These are phyloP conservation scores for Apophysomyces elegans DNA, from an alignment of 371 early-diverging fungal genomes.

Conservation along the genomic window DNA sequence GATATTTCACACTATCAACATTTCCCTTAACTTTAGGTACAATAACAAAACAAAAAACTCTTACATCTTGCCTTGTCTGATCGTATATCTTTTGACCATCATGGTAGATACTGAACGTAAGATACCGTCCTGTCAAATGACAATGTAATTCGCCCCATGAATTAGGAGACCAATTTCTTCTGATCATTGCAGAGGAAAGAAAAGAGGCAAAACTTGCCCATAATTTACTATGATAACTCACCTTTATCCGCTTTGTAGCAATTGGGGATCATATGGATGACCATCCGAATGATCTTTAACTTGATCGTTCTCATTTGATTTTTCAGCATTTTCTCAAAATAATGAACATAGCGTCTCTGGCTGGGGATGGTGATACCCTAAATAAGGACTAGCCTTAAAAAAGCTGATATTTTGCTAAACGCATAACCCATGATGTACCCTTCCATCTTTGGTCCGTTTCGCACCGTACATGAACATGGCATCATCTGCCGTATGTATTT, in stretches of 20 bases:
- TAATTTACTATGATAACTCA: neutral
- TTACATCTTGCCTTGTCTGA: constrained; percentile 21
- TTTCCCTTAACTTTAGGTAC: neutral
- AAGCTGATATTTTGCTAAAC: neutral
- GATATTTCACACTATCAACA: constrained; percentile 32
- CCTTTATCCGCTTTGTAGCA: constrained; percentile 28
- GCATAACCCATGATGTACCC: constrained; percentile 30
- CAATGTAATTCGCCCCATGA: neutral
- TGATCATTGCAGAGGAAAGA: neutral
- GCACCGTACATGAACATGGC: constrained; percentile 62
- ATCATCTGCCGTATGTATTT: constrained; percentile 43
- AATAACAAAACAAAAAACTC: constrained; percentile 17
- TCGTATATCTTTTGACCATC: constrained; percentile 15
- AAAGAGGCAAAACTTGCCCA: no score
- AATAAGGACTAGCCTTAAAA: no score
- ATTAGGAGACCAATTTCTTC: constrained; percentile 15
- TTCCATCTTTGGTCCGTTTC: constrained; percentile 58
- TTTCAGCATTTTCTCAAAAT: constrained; percentile 50
- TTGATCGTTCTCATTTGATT: constrained; percentile 20
- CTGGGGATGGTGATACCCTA: constrained; percentile 74
- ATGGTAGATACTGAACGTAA: constrained; percentile 19
- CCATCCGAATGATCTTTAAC: constrained; percentile 17
- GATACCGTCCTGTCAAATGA: neutral
- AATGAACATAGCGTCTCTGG: constrained; percentile 65
- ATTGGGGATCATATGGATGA: constrained; percentile 27